Base-by-base conservation (phyloP, 805 yeast species). In the Saccharomycopsis sp. region DNA sequence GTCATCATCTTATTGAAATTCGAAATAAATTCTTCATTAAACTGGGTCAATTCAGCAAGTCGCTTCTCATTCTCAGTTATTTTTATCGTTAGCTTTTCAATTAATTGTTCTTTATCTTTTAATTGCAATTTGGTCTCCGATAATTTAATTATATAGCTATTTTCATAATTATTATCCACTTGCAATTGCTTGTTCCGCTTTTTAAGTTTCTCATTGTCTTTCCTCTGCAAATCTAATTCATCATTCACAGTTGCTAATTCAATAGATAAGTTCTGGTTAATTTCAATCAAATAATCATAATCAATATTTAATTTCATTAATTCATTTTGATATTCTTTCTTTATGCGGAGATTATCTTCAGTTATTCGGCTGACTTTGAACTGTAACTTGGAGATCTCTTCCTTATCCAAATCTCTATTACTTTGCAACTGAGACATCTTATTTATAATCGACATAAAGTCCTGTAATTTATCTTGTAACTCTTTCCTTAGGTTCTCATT, bases 391-490 rank as follows among this genome's bases (percentile, higher is more conserved):
- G 47, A 40, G 16, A 48, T 36, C 21, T 41, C 37, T 20, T 48
- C 52, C 32, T 45, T 38, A 16, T 31, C 23, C 3, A 26, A 16
- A 31, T 44, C 52, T n/a, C 42, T 43, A 1, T 16, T 11, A 17
- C 44, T 28, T 37, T 48, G 52, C 4, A 48, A 20, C 26, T 46
- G 41, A 8, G 47, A 32, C 16, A 46, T 34, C 32, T 41, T 35
- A n/a, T 38, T 37, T 16, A 48, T 29, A 6, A 48, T 31, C n/a
- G 20, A 20, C 31, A 38, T 13, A 11, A 41, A 48, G 16, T 42
- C 49, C 8, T 41, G 26, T 26, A 45, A 29, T 38, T 42, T 48
- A 7, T 32, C 43, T 17, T 45, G 40, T 7, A 48, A 20, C 33
- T 48, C 52, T 22, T 42, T 38, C 17, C 23, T 11, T n/a, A 48